phyloP scores from a whole-genome alignment of 75 land plant genomes.

The Cryptomeria japonica region DNA sequence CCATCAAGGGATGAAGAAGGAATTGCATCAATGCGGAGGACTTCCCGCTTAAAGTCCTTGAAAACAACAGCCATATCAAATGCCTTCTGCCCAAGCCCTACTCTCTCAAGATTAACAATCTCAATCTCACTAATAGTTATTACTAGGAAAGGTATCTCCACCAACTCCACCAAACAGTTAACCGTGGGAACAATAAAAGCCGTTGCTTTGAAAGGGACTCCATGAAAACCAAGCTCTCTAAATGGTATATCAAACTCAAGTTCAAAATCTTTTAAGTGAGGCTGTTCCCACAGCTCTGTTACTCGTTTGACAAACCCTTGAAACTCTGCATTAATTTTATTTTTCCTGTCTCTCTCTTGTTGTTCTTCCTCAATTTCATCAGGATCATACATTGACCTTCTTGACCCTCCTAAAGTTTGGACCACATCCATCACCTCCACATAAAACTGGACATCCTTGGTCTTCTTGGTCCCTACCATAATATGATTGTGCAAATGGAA shows the following conservation, averaged over 20 bases:
- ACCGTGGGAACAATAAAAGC: slow-evolving; percentile 87
- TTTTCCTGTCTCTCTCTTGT: slow-evolving; percentile 84
- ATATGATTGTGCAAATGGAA: slow-evolving; percentile 91
- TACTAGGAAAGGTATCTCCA: slow-evolving; percentile 75
- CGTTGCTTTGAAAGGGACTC: slow-evolving; percentile 86
- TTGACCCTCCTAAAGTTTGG: slow-evolving; percentile 88
- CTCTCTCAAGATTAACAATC: slow-evolving; percentile 93
- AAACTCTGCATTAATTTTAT: slow-evolving; percentile 84
- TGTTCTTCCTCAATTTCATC: slow-evolving; percentile 98
- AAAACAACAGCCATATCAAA: slow-evolving; percentile 97
- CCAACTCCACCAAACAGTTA: slow-evolving; percentile 69
- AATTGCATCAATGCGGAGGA: slow-evolving; percentile 88
- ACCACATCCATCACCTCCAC: slow-evolving; percentile 92
- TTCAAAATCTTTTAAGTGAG: slow-evolving; percentile 61
- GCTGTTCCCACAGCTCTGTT: slow-evolving; percentile 82
- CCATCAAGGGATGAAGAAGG: slow-evolving; percentile 87
- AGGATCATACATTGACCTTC: slow-evolving; percentile 78
- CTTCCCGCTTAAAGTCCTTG: slow-evolving; percentile 92
- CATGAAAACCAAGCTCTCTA: slow-evolving; percentile 93
- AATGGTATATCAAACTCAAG: slow-evolving; percentile 93
- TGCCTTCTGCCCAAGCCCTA: slow-evolving; percentile 95
- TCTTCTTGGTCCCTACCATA: slow-evolving; percentile 98
- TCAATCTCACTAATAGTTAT: slow-evolving; percentile 90
- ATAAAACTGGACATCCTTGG: slow-evolving; percentile 87
- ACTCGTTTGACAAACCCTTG: slow-evolving; percentile 82